These are phyloP conservation scores for Syzygium aqueum DNA, from an alignment of 345 rosid species.

Conservation along the genomic window DNA sequence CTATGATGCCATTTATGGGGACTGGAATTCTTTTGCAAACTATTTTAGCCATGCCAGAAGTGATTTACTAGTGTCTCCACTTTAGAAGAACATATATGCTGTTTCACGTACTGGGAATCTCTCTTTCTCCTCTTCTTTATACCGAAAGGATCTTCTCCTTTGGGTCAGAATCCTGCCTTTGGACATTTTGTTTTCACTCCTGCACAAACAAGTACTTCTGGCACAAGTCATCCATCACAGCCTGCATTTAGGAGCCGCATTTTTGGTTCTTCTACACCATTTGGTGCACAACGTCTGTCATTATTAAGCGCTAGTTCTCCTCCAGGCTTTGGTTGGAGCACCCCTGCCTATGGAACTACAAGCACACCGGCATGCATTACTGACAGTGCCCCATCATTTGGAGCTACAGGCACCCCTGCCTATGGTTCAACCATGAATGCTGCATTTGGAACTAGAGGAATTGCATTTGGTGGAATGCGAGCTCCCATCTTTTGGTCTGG, in stretches of 20 bases:
- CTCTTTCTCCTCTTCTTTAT: background rate
- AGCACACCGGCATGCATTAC: constrained; percentile 13
- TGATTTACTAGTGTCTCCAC: background rate
- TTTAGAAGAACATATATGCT: background rate
- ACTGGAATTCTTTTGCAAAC: background rate
- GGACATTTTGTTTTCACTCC: no score
- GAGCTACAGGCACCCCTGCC: constrained; percentile 27
- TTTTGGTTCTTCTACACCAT: no score
- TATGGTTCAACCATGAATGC: constrained; percentile 22
- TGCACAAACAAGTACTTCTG: no score
- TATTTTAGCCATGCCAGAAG: constrained; percentile 28
- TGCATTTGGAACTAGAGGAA: constrained; percentile 27
- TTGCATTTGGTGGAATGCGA: constrained; percentile 40
- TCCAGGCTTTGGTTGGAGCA: constrained; percentile 36
- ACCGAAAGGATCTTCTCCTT: constrained; percentile 43
- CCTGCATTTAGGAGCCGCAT: constrained; percentile 7
- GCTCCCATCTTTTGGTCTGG: constrained; percentile 35
- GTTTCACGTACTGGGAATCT: background rate
- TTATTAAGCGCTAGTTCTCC: no score
- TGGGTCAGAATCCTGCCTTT: background rate
- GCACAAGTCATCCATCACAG: no score
- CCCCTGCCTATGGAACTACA: constrained; percentile 45
- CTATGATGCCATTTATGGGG: background rate
- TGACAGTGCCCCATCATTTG: constrained; percentile 31
- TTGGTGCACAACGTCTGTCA: no score